A percentile compares a stretch with the other conserved stretches of the same genome.
Evolutionary conservation across 164 flowering plant species (phyloP).

Genomic region (Cinnamomum chago): DNA sequence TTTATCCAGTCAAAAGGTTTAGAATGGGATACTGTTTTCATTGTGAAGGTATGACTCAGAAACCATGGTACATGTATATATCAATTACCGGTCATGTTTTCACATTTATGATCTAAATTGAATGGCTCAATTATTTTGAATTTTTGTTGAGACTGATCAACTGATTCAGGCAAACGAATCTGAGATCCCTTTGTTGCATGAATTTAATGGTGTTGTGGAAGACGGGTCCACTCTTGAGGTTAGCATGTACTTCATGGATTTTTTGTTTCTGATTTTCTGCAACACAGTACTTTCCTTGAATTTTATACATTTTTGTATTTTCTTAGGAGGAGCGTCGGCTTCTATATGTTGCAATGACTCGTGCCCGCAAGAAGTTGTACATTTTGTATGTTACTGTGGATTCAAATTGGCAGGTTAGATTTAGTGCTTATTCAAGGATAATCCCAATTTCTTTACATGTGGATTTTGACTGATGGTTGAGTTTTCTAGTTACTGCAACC

Average conservation of each 20-base stretch:
- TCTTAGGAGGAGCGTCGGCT: slow-evolving; percentile 85
- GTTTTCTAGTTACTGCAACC: slow-evolving; percentile 76
- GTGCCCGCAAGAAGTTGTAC: slow-evolving; percentile 78
- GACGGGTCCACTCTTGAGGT: slow-evolving; percentile 70
- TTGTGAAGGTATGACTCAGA: slow-evolving; percentile 63
- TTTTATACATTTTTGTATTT: background rate
- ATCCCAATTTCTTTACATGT: background rate
- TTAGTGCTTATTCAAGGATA: slow-evolving; percentile 3
- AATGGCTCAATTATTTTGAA: background rate
- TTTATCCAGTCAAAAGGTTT: slow-evolving; percentile 88
- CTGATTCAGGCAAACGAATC: slow-evolving; percentile 71
- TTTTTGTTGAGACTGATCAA: background rate
- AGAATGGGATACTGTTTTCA: slow-evolving; percentile 95
- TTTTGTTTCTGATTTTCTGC: background rate
- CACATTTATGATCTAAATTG: background rate
- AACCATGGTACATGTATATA: background rate
- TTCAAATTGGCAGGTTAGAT: slow-evolving; percentile 77
- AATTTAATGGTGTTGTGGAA: slow-evolving; percentile 46
- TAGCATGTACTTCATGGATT: slow-evolving; percentile 5
- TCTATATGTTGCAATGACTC: slow-evolving; percentile 94
- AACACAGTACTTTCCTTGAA: background rate
- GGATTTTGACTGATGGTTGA: slow-evolving; percentile 3
- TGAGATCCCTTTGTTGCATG: slow-evolving; percentile 89
- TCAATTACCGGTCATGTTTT: background rate
- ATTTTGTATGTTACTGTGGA: slow-evolving; percentile 71